These are phyloP conservation scores for Xylariaceae sp. DNA, from an alignment of 2,329 filamentous ascomycete genomes.

Conservation along the genomic window DNA sequence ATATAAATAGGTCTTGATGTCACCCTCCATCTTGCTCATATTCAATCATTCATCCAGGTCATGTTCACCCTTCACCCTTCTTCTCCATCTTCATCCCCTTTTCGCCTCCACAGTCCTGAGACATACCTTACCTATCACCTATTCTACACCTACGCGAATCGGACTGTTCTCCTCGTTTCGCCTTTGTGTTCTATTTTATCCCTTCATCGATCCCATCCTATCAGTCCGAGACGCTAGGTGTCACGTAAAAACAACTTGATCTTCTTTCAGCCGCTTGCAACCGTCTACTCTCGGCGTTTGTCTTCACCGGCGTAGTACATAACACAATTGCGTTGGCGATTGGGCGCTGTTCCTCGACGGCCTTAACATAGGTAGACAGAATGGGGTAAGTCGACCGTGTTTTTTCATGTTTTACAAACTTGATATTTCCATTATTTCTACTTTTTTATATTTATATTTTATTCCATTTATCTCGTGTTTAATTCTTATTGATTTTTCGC, in stretches of 20 bases:
- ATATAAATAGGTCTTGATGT: not conserved
- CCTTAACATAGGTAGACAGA: not conserved
- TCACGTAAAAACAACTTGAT: not conserved
- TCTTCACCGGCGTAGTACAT: not conserved
- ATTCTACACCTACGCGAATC: not conserved
- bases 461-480: not conserved
- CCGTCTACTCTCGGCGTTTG: not conserved
- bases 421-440: too few species aligned
- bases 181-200: slow-evolving; percentile 3
- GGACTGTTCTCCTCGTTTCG: not conserved
- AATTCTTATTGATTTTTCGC: not conserved
- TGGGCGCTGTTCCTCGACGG: not conserved
- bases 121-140: not conserved
- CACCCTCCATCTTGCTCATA: not conserved
- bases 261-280: not conserved
- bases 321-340: not conserved
- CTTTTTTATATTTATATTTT: too few species aligned
- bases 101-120: too few species aligned
- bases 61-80: not conserved
- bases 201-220: not conserved
- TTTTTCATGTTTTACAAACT: too few species aligned
- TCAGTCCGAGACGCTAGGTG: not conserved
- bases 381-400: not conserved
- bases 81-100: not conserved
- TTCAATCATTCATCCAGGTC: too few species aligned